A percentile compares a stretch with the other conserved stretches of the same genome.
Conservation (phyloP, 1,139 yeast species). For the Oligophagozyma castellii region DNA sequence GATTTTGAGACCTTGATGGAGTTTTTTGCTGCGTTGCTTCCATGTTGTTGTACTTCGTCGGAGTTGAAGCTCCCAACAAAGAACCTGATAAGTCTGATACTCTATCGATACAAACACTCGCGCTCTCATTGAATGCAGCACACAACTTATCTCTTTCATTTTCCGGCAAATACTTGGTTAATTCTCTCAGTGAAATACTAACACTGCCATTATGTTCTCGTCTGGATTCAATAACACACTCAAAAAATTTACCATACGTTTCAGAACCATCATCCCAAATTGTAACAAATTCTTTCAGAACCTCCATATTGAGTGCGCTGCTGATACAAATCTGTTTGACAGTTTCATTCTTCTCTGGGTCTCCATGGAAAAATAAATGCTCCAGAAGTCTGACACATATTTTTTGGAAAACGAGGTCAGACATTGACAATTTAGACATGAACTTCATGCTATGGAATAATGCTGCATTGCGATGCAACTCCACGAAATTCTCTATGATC, state of each 20-base stretch:
- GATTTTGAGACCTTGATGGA: conserved; percentile 1
- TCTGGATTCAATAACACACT: conserved; percentile 5
- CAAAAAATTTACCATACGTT: conserved; percentile 11
- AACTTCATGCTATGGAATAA: conserved; percentile 27
- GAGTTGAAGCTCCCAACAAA: not conserved
- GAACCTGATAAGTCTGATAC: not conserved
- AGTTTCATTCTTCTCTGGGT: not conserved
- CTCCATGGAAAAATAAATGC: conserved; percentile 23
- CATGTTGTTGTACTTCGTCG: not conserved
- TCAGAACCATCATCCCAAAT: conserved; percentile 26
- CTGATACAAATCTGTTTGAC: not conserved
- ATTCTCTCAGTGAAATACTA: conserved; percentile 5
- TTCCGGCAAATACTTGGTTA: conserved; percentile 7
- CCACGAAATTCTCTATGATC: conserved; percentile 17
- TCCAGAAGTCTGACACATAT: conserved; percentile 23
- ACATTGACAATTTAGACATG: conserved; percentile 18
- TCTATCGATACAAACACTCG: not conserved
- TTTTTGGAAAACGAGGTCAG: conserved; percentile 22
- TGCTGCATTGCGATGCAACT: conserved; percentile 29
- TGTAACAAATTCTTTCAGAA: conserved; percentile 4
- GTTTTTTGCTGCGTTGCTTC: conserved; percentile 2
- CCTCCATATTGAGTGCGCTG: conserved; percentile 5
- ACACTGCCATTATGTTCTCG: no score
- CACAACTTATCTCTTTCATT: conserved; percentile 2
- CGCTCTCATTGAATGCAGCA: not conserved